Percentiles rank a stretch among this genome's conserved stretches.
These are phyloP conservation scores for Smallanthus sonchifolius DNA, from an alignment of 129 eudicot species.

Conservation along the genomic window DNA sequence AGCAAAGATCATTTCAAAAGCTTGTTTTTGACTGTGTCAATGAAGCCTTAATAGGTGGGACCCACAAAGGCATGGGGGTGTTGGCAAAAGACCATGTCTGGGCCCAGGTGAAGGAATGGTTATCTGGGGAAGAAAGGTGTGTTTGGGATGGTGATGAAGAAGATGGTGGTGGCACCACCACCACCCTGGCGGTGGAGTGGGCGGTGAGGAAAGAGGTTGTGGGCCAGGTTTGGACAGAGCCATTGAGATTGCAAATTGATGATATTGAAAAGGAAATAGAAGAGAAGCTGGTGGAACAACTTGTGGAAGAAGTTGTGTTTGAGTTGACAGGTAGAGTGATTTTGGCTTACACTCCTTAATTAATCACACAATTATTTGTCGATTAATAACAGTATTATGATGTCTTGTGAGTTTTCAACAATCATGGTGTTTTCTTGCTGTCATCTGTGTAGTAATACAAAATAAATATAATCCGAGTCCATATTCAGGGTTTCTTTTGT, in stretches of 20 bases:
- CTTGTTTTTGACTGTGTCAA: conserved; percentile 86
- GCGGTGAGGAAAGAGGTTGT: conserved; percentile 74
- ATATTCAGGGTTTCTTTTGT: conserved; percentile 13
- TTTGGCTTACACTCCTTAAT: conserved; percentile 12
- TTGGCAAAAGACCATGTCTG: conserved; percentile 47
- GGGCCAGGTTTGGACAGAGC: conserved; percentile 65
- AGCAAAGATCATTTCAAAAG: conserved; percentile 52
- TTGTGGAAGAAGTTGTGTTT: conserved; percentile 60
- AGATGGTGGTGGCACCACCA: conserved; percentile 23
- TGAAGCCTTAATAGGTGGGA: conserved; percentile 36
- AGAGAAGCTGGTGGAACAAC: conserved; percentile 68
- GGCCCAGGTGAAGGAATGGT: conserved; percentile 61
- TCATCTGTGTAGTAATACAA: conserved; percentile 26
- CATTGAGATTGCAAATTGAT: conserved; percentile 51
- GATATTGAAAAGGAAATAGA: conserved; percentile 56
- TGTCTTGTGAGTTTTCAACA: conserved; percentile 23
- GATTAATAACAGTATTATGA: conserved; percentile 27
- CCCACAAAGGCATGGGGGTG: conserved; percentile 10
- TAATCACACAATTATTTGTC: conserved; percentile 27
- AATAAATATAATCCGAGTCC: conserved; percentile 18
- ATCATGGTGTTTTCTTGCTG: conserved; percentile 26
- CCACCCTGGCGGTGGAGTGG: conserved; percentile 50
- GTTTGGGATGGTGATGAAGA: conserved; percentile 35
- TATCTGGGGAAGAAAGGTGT: conserved; percentile 44
- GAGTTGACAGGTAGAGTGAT: conserved; percentile 47